Conservation (phyloP, 768 basidiomycete species). For the Russula vinacea region DNA sequence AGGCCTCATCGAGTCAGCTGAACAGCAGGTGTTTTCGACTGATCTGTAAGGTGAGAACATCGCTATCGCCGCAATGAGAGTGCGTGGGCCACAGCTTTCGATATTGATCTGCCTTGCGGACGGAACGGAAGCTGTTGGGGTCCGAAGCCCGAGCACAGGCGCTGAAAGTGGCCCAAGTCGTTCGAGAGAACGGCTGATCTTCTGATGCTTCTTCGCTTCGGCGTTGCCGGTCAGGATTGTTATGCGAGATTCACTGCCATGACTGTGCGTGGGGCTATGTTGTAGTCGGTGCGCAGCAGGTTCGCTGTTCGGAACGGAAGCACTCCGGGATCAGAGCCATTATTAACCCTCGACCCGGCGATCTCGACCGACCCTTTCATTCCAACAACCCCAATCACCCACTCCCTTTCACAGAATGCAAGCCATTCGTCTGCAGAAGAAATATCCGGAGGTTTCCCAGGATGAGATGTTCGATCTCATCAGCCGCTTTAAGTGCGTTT, state of each 20-base stretch:
- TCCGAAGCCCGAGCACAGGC: no score
- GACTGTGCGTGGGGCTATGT: not conserved
- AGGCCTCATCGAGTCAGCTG: not conserved
- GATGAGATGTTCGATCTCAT: slow-evolving; percentile 96
- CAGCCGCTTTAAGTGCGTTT: slow-evolving; percentile 89
- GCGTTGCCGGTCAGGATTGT: no score
- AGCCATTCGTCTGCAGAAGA: slow-evolving; percentile 82
- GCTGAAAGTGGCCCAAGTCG: no score
- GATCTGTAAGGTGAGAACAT: not conserved
- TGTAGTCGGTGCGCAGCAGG: not conserved
- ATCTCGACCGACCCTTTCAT: not conserved
- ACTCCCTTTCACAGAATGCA: slow-evolving; percentile 53
- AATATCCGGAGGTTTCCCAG: slow-evolving; percentile 84
- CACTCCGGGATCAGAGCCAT: not conserved
- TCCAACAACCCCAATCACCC: slow-evolving; percentile 1
- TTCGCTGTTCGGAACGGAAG: not conserved
- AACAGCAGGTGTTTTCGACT: not conserved
- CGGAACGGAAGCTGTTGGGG: no score
- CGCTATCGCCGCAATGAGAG: not conserved
- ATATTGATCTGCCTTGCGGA: no score
- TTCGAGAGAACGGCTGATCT: no score
- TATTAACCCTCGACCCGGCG: slow-evolving; percentile 14
- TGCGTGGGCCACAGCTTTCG: no score
- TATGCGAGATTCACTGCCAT: not conserved
- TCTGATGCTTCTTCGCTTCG: no score